Base-by-base conservation (phyloP, 202 grass and related monocot species). In the Carex arenaria region DNA sequence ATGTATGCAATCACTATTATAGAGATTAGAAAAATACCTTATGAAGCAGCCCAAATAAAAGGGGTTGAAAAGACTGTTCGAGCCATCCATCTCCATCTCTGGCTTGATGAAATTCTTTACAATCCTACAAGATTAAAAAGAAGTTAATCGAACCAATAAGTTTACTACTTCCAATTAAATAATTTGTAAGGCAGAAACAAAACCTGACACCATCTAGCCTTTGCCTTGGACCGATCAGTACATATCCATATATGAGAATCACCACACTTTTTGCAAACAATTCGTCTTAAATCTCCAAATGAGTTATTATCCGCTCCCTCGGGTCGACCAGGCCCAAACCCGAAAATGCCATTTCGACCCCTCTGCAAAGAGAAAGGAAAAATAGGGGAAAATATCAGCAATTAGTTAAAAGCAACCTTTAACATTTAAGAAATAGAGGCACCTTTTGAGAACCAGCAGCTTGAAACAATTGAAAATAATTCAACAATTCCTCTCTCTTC, bases 41-140 rank as follows among this genome's bases (percentile, higher is more conserved):
- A 53, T 88, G 89, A 69, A 98, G 49, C 63, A 98, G 86, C 19
- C 96, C 93, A 84, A 95, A 95, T 30, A 98, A 53, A 86, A 98
- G 79, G 0, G 96, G 89, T 80, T 92, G 88, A 82, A 89, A 95
- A 54, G 93, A 90, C 84, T 99, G 96, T 85, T 99, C 96, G 81
- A 99, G 90, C 96, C 96, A 99, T 90, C 96, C 96, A 88, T 99
- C 96, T 4, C 96, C 96, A 89, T 99, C 93, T 93, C 91, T 95
- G 85, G 91, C 89, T 89, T 95, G 96, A 86, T 99, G 96, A 84
- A 95, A 95, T 71, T 99, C 96, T 66, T 95, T 93, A 86, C 96
- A 99, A 61, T 99, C 96, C 96, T 99, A 68, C 38, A 9, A 83
- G 51, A 52, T 17, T 63, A 23, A 84, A 87, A 83, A 38, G 65